Percentiles rank a stretch among this genome's conserved stretches.
Conservation (phyloP, 2,329 filamentous ascomycete genomes). For the Aureobasidium sp. region DNA sequence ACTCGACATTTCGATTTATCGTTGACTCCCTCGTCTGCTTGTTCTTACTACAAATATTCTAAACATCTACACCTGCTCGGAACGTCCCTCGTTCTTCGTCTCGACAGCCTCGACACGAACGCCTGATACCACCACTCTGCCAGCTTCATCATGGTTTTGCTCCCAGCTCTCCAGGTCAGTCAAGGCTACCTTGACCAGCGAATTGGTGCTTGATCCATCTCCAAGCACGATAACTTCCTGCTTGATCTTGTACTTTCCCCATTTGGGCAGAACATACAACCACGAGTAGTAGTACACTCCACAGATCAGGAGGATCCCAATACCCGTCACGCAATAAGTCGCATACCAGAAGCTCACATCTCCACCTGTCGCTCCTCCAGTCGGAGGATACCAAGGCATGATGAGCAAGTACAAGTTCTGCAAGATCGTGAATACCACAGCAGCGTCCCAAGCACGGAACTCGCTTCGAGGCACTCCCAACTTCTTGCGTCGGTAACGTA, state of each 20-base stretch:
- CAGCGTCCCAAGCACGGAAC: constrained; percentile 52
- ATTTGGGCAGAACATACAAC: constrained; percentile 48
- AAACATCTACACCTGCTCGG: neutral
- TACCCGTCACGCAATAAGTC: constrained; percentile 57
- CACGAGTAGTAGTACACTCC: constrained; percentile 50
- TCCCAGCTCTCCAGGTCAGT: constrained; percentile 48
- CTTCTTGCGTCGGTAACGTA: constrained; percentile 46
- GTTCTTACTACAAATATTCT: no score
- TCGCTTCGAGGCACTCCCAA: constrained; percentile 40
- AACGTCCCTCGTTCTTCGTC: neutral
- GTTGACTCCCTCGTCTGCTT: neutral
- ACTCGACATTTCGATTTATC: no score
- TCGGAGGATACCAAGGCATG: constrained; percentile 65
- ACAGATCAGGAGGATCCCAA: constrained; percentile 49
- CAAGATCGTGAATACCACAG: constrained; percentile 51
- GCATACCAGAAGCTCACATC: constrained; percentile 68
- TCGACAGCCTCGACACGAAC: neutral
- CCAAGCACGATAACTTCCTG: constrained; percentile 46
- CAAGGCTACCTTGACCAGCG: constrained; percentile 47
- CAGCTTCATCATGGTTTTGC: constrained; percentile 43
- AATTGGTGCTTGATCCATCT: constrained; percentile 39
- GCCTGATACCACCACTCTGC: constrained; percentile 7
- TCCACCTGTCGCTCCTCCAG: constrained; percentile 48
- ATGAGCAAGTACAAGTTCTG: constrained; percentile 54
- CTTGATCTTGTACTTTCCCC: constrained; percentile 45